Conservation (phyloP, 139 green algal genomes). For the Haematococcus lacustris region DNA sequence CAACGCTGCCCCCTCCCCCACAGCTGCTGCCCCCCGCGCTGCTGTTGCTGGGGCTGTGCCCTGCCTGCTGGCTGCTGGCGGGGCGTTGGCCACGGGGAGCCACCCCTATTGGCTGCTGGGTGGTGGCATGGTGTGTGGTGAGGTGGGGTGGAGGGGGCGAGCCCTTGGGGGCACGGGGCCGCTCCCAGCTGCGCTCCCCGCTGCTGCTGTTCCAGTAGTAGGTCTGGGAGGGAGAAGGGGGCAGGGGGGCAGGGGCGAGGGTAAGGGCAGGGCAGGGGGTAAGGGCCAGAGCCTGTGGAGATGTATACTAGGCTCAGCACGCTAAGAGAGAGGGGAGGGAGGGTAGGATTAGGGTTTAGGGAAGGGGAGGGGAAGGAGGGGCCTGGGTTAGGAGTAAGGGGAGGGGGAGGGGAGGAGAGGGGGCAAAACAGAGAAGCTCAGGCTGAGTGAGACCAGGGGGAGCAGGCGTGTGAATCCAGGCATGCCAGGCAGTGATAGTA, state of each 20-base stretch:
- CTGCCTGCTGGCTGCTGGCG: neutral
- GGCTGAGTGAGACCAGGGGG: too few relatives aligned
- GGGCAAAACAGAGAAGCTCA: too few relatives aligned
- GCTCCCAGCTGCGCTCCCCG: conserved; percentile 59
- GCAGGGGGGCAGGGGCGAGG: neutral
- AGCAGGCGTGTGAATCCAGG: too few relatives aligned
- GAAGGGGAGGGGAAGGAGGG: too few relatives aligned
- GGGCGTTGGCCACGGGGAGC: neutral
- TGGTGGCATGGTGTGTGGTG: neutral
- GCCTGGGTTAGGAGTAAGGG: too few relatives aligned
- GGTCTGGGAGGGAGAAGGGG: conserved; percentile 9
- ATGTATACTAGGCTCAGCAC: neutral
- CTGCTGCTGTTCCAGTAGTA: conserved; percentile 69
- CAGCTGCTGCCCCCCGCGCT: too few relatives aligned
- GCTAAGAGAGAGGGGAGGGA: neutral
- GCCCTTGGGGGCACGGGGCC: conserved; percentile 15
- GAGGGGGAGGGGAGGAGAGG: too few relatives aligned
- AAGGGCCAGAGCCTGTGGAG: neutral
- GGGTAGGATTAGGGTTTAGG: too few relatives aligned
- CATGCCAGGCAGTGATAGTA: too few relatives aligned
- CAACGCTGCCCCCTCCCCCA: too few relatives aligned
- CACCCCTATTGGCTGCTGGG: neutral
- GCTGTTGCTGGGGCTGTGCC: neutral
- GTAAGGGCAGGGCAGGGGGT: neutral
- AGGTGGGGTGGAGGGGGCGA: neutral